A percentile compares a stretch with the other conserved stretches of the same genome.
Conservation (phyloP, 345 rosid species). For the Diplotaxis tenuifolia region DNA sequence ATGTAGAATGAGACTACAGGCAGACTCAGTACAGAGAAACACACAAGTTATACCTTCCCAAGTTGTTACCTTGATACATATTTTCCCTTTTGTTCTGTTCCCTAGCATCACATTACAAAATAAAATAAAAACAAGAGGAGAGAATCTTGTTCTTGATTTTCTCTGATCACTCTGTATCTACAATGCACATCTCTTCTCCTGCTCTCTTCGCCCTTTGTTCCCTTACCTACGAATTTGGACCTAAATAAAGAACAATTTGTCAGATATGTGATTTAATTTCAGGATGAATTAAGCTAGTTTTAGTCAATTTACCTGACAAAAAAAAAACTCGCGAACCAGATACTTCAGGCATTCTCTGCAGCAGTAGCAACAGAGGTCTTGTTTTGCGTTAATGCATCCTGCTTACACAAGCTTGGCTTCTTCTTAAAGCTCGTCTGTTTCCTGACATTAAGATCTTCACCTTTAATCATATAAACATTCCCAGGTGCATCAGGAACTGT, state of each 20-base stretch:
- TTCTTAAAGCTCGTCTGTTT: background rate
- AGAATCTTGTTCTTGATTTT: background rate
- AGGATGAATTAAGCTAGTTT: too few species aligned
- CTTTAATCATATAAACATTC: slow-evolving; percentile 59
- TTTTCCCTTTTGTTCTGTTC: background rate
- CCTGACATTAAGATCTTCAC: slow-evolving; percentile 56
- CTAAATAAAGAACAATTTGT: too few species aligned
- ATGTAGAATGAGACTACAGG: background rate
- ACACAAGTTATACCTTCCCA: background rate
- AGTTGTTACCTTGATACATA: background rate
- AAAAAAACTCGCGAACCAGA: background rate
- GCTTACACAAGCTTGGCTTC: slow-evolving; percentile 5
- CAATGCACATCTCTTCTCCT: too few species aligned
- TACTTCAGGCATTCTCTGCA: slow-evolving; percentile 8
- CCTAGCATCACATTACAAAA: background rate
- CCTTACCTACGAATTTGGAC: too few species aligned
- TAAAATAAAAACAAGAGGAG: background rate
- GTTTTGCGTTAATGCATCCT: slow-evolving; percentile 12
- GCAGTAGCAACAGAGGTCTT: background rate
- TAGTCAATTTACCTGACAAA: slow-evolving; percentile 1
- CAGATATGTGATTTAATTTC: too few species aligned
- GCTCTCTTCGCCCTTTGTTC: too few species aligned
- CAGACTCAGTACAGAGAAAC: background rate
- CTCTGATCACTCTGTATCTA: background rate
- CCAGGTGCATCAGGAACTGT: slow-evolving; percentile 50